Percentiles rank a stretch among this genome's conserved stretches.
Evolutionary conservation across 352 stramenopile species (phyloP).

Genomic region (Pythium grandisporangium): DNA sequence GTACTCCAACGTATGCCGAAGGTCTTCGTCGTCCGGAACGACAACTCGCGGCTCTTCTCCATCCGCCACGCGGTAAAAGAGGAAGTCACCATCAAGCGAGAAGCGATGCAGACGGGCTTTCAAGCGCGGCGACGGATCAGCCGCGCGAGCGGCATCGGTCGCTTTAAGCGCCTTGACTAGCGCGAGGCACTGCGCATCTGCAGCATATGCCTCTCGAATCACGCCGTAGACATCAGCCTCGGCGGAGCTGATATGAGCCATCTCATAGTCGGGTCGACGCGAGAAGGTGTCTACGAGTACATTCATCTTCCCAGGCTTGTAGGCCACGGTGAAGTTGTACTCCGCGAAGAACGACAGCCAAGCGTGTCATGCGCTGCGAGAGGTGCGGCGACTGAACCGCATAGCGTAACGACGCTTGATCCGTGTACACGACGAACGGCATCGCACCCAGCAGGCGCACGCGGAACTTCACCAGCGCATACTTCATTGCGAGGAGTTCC

Average conservation of each 20-base stretch:
- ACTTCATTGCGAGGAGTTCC: constrained; percentile 7
- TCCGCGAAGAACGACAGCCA: constrained; percentile 17
- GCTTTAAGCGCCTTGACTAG: neutral
- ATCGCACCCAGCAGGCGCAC: constrained; percentile 5
- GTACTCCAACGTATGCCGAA: constrained; percentile 12
- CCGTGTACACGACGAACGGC: constrained; percentile 10
- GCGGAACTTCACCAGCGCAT: constrained; percentile 4
- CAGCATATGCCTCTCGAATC: neutral
- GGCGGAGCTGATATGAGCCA: too few species aligned
- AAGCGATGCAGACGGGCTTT: constrained; percentile 5
- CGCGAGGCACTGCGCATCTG: neutral
- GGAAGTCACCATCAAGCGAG: neutral
- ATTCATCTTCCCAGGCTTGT: constrained; percentile 11
- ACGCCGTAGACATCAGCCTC: constrained; percentile 1
- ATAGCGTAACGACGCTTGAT: constrained; percentile 8
- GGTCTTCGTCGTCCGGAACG: constrained; percentile 7
- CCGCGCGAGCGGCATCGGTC: too few species aligned
- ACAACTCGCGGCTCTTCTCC: neutral
- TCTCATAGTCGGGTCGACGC: constrained; percentile 6
- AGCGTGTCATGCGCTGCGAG: constrained; percentile 7
- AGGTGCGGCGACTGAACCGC: constrained; percentile 2
- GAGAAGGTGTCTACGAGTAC: constrained; percentile 14
- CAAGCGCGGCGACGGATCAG: neutral
- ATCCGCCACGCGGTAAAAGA: neutral
- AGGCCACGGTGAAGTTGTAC: constrained; percentile 15